phyloP scores from a whole-genome alignment of 768 basidiomycete species.

The Boletus vinaceobasis region DNA sequence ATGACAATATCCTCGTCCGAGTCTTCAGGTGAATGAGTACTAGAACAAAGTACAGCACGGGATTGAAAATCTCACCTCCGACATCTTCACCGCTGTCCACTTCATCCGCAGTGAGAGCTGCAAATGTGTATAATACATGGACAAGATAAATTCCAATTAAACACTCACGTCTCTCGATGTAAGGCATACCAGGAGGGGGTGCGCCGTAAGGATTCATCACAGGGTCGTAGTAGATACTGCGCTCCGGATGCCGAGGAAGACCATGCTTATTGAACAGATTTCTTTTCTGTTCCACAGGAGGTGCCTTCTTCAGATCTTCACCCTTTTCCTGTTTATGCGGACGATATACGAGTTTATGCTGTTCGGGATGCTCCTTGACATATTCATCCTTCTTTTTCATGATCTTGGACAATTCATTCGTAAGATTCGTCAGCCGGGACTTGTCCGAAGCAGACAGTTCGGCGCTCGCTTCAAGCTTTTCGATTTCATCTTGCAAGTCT shows the following conservation, averaged over 20 bases:
- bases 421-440: slow-evolving; percentile 66
- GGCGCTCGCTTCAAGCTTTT: slow-evolving; percentile 51
- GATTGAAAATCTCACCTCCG: slow-evolving; percentile 33
- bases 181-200: slow-evolving; percentile 97
- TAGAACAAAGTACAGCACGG: not conserved
- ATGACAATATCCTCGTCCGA: slow-evolving; percentile 61
- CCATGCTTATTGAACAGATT: slow-evolving; percentile 82
- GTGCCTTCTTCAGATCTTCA: slow-evolving; percentile 40
- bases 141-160: not conserved
- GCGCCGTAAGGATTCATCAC: slow-evolving; percentile 93
- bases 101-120: slow-evolving; percentile 63
- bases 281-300: slow-evolving; percentile 45
- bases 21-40: slow-evolving; percentile 6
- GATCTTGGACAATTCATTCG: slow-evolving; percentile 74
- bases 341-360: slow-evolving; percentile 78
- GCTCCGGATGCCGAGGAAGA: slow-evolving; percentile 83
- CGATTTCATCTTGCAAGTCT: slow-evolving; percentile 85
- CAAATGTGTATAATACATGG: not conserved
- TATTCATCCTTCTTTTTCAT: slow-evolving; percentile 89
- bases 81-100: slow-evolving; percentile 60
- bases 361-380: slow-evolving; percentile 90
- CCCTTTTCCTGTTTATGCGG: slow-evolving; percentile 43
- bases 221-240: slow-evolving; percentile 89
- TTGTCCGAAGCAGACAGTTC: slow-evolving; percentile 51
- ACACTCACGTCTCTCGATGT: slow-evolving; percentile 75